Percentiles rank a stretch among this genome's conserved stretches.
Conservation (phyloP, 306 rosid species). For the Vachellia collinsii region DNA sequence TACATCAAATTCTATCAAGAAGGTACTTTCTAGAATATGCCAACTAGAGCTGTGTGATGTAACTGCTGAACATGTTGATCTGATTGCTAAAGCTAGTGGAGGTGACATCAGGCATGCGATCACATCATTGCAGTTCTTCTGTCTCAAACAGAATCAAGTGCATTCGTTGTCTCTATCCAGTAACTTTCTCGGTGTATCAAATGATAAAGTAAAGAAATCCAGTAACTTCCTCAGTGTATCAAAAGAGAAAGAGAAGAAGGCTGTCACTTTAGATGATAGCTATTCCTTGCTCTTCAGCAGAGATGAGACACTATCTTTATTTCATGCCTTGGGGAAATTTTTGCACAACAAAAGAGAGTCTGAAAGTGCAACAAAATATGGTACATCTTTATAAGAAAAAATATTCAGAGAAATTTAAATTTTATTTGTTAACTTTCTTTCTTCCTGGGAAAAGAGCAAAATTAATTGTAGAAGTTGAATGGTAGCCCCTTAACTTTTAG, state of each 20-base stretch:
- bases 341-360: conserved; percentile 89
- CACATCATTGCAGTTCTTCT: conserved; percentile 83
- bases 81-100: conserved; percentile 87
- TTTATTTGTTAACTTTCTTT: conserved; percentile 22
- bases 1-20: conserved; percentile 74
- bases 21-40: conserved; percentile 68
- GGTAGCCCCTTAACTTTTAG: conserved; percentile 20
- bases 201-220: conserved; percentile 41
- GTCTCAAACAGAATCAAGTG: conserved; percentile 58
- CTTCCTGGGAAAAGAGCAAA: conserved; percentile 7
- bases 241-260: conserved; percentile 44
- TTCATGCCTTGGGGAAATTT: conserved; percentile 97
- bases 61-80: conserved; percentile 67
- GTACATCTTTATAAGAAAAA: conserved; percentile 44
- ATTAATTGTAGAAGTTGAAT: conserved; percentile 27
- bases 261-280: conserved; percentile 41
- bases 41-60: conserved; percentile 68
- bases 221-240: conserved; percentile 24
- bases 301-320: conserved; percentile 81
- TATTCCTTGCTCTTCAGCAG: conserved; percentile 72
- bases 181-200: conserved; percentile 19
- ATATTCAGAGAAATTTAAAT: conserved; percentile 28
- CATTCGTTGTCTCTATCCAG: conserved; percentile 48
- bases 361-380: conserved; percentile 49
- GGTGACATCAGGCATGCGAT: conserved; percentile 98